phyloP scores from a whole-genome alignment of 768 basidiomycete genomes.

The Boletus reticuloceps region DNA sequence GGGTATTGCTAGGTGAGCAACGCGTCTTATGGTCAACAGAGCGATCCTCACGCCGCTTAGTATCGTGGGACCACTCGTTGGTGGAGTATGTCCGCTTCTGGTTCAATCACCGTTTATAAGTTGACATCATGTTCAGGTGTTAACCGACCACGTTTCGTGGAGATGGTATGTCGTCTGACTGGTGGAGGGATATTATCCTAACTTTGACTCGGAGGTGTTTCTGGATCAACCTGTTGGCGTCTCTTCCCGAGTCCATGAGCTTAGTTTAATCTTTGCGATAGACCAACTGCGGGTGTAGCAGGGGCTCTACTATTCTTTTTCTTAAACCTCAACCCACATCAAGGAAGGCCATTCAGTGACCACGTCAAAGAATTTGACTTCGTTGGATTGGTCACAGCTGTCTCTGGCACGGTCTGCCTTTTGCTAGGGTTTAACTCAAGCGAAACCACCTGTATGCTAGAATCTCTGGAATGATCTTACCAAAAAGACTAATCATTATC shows the following conservation, averaged over 20 bases:
- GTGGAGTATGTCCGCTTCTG: slow-evolving; percentile 27
- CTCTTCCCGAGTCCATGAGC: neutral
- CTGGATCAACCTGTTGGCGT: slow-evolving; percentile 34
- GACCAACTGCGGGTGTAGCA: slow-evolving; percentile 37
- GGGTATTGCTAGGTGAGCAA: slow-evolving; percentile 37
- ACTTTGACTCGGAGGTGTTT: slow-evolving; percentile 31
- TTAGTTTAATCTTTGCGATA: slow-evolving; percentile 8
- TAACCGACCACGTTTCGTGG: slow-evolving; percentile 39
- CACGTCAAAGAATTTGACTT: slow-evolving; percentile 39
- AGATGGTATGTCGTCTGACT: slow-evolving; percentile 32
- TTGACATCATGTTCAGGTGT: slow-evolving; percentile 15
- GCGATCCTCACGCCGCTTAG: slow-evolving; percentile 13
- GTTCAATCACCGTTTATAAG: neutral
- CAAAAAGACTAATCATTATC: neutral
- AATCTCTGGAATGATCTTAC: neutral
- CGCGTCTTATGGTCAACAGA: neutral
- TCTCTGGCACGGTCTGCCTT: slow-evolving; percentile 36
- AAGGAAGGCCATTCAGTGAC: slow-evolving; percentile 30
- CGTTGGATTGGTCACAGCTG: slow-evolving; percentile 34
- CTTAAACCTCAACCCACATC: slow-evolving; percentile 35
- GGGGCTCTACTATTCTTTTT: slow-evolving; percentile 32
- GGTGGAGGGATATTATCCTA: neutral
- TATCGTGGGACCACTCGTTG: slow-evolving; percentile 43
- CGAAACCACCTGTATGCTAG: slow-evolving; percentile 30
- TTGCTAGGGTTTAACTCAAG: slow-evolving; percentile 39